phyloP scores from a whole-genome alignment of 169 alveolate species.

The Blepharisma undulans region DNA sequence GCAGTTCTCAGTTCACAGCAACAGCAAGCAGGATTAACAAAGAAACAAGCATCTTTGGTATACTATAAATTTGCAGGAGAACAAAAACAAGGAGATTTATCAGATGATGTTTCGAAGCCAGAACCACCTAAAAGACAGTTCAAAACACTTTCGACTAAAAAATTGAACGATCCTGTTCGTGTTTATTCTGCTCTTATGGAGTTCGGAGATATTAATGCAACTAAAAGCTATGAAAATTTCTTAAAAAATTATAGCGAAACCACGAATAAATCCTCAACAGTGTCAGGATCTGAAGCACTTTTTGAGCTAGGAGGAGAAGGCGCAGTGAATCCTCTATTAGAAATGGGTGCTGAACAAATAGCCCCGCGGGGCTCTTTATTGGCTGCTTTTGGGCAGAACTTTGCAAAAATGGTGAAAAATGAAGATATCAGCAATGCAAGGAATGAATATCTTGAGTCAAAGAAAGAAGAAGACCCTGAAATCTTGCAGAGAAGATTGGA shows the following conservation, averaged over 20 bases:
- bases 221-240: background rate
- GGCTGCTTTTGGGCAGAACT: background rate
- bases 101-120: background rate
- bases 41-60: slow-evolving; percentile 43
- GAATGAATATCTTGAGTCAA: slow-evolving; percentile 2
- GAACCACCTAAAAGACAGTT: slow-evolving; percentile 54
- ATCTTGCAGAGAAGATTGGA: slow-evolving; percentile 25
- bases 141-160: slow-evolving; percentile 35
- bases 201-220: slow-evolving; percentile 58
- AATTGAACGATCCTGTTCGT: slow-evolving; percentile 59
- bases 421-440: slow-evolving; percentile 12
- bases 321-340: background rate
- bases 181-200: slow-evolving; percentile 63
- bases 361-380: background rate
- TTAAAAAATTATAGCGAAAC: background rate
- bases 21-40: slow-evolving; percentile 51
- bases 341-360: background rate
- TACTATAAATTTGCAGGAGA: slow-evolving; percentile 30
- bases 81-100: background rate
- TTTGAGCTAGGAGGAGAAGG: slow-evolving; percentile 7
- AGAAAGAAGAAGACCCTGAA: slow-evolving; percentile 38
- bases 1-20: slow-evolving; percentile 66
- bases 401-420: slow-evolving; percentile 25
- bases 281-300: background rate
- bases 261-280: background rate